Evolutionary conservation across 1,284 basidiomycete genomes (phyloP).

Genomic region (Ustilago shanxiensis): DNA sequence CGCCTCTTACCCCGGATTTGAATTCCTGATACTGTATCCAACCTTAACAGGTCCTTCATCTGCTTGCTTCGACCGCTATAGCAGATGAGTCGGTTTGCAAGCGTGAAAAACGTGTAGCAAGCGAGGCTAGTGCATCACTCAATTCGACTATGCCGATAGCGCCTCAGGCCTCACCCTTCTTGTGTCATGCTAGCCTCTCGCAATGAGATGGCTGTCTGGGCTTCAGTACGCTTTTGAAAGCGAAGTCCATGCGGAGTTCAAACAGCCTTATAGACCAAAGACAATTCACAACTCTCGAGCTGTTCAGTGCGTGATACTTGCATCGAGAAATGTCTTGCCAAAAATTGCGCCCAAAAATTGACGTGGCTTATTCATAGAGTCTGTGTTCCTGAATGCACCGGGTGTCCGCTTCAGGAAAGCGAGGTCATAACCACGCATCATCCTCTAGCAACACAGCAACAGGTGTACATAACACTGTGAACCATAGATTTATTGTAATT

Average conservation of each 20-base stretch:
- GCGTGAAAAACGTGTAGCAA: not conserved
- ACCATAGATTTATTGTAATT: not conserved
- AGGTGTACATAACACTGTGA: not conserved
- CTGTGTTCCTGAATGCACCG: not conserved
- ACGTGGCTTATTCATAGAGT: slow-evolving; percentile 8
- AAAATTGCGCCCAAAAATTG: slow-evolving; percentile 20
- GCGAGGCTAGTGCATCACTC: not conserved
- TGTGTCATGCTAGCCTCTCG: not conserved
- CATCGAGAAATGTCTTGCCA: slow-evolving; percentile 1
- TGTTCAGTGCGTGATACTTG: not conserved
- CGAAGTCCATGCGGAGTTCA: too few relatives aligned
- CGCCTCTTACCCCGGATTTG: not conserved
- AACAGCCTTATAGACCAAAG: too few relatives aligned
- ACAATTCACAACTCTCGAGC: too few relatives aligned
- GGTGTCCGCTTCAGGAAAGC: not conserved
- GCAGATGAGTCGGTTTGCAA: not conserved
- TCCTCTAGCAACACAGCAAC: not conserved
- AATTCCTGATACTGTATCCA: too few relatives aligned
- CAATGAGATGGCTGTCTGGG: too few relatives aligned
- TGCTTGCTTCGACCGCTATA: too few relatives aligned
- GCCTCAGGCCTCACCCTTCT: not conserved
- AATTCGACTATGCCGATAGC: not conserved
- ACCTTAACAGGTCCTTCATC: too few relatives aligned
- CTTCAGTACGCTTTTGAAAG: too few relatives aligned
- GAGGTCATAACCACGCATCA: not conserved